A percentile compares a stretch with the other conserved stretches of the same genome.
Evolutionary conservation across 2,329 filamentous ascomycete genomes (phyloP).

Genomic region (Arthrocladium fulminans): DNA sequence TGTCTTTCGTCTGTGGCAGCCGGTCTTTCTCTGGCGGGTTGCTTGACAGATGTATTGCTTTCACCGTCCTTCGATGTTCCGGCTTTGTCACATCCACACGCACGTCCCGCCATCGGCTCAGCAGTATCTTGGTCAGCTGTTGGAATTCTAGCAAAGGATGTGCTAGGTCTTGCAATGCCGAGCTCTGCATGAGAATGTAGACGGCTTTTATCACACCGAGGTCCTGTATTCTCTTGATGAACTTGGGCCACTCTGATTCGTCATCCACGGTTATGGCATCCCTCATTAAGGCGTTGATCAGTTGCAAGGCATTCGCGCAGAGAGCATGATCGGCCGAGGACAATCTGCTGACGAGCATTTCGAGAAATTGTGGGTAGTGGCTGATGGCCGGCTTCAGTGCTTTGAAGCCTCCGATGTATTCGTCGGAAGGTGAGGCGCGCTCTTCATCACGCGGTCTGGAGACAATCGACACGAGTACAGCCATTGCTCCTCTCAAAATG

Average conservation of each 20-base stretch:
- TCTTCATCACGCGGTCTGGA: constrained; percentile 58
- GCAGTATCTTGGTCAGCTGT: constrained; percentile 73
- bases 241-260: constrained; percentile 83
- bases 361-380: constrained; percentile 85
- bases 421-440: background rate
- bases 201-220: constrained; percentile 87
- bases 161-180: constrained; percentile 79
- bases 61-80: constrained; percentile 80
- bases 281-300: constrained; percentile 90
- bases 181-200: constrained; percentile 88
- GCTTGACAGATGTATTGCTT: constrained; percentile 75
- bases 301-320: constrained; percentile 87
- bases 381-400: constrained; percentile 87
- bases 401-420: constrained; percentile 59
- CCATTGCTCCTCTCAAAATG: constrained; percentile 92
- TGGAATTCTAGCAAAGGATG: constrained; percentile 91
- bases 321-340: constrained; percentile 91
- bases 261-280: constrained; percentile 74
- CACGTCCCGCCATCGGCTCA: constrained; percentile 82
- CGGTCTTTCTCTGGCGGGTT: constrained; percentile 45
- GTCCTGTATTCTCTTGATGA: constrained; percentile 89
- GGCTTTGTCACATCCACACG: constrained; percentile 74
- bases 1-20: constrained; percentile 22
- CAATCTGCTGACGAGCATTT: constrained; percentile 83
- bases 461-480: constrained; percentile 87